Evolutionary conservation across 2,329 filamentous ascomycete genomes (phyloP).

Genomic region (Trichoderma sp.): DNA sequence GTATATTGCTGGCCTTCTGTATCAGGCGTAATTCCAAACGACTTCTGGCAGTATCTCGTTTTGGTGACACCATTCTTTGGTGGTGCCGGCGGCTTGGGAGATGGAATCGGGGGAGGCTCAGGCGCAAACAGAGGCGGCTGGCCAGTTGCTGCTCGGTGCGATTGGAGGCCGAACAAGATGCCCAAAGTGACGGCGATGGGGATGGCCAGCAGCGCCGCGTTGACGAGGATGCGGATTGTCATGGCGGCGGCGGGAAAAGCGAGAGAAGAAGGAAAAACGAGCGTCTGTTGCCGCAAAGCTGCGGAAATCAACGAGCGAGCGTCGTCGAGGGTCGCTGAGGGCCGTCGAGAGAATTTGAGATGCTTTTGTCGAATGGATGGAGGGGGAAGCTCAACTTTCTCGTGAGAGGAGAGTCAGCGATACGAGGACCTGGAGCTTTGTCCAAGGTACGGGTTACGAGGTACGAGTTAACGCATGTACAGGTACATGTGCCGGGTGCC

Average conservation of each 20-base stretch:
- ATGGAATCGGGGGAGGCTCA: background rate
- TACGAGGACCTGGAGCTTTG: conserved; percentile 3
- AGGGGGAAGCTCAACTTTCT: background rate
- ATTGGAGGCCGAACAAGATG: conserved; percentile 51
- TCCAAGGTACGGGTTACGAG: background rate
- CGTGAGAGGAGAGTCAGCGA: conserved; percentile 13
- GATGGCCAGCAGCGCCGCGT: conserved; percentile 50
- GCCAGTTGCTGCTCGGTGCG: conserved; percentile 44
- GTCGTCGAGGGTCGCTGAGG: conserved; percentile 4
- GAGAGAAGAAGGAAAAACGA: conserved; percentile 7
- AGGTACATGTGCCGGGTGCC: conserved; percentile 4
- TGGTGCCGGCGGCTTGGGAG: conserved; percentile 14
- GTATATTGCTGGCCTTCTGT: conserved; percentile 48
- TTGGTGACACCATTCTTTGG: conserved; percentile 21
- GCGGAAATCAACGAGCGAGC: conserved; percentile 15
- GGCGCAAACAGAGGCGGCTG: conserved; percentile 47
- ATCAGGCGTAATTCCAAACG: conserved; percentile 48
- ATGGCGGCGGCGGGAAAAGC: conserved; percentile 31
- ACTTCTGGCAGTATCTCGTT: conserved; percentile 43
- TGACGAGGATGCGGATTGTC: conserved; percentile 48
- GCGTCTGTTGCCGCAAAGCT: conserved; percentile 20
- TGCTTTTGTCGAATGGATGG: conserved; percentile 5
- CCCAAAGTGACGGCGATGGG: conserved; percentile 53
- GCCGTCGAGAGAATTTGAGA: background rate
- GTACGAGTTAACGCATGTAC: background rate